Evolutionary conservation across 2,329 filamentous ascomycete species (phyloP).

Genomic region (Mariannaea sp.): DNA sequence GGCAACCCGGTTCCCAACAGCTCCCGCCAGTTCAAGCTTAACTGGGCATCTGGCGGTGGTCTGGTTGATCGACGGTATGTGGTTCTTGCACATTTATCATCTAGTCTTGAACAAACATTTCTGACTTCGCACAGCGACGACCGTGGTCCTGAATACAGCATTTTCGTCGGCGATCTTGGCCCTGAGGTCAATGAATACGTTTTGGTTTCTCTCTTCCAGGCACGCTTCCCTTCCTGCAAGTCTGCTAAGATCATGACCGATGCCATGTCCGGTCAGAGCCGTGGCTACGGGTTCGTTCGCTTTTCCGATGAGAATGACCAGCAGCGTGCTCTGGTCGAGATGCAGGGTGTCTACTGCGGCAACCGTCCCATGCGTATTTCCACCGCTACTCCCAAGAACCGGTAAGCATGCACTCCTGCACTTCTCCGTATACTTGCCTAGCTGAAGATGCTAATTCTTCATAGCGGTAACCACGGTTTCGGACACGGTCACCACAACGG

Average conservation of each 20-base stretch:
- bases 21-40: slow-evolving; percentile 94
- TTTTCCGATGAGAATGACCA: slow-evolving; percentile 96
- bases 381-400: slow-evolving; percentile 96
- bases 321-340: slow-evolving; percentile 93
- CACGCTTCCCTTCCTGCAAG: slow-evolving; percentile 95
- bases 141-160: slow-evolving; percentile 92
- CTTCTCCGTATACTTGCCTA: too few species aligned
- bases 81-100: slow-evolving; percentile 17
- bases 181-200: slow-evolving; percentile 99
- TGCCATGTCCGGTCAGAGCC: slow-evolving; percentile 95
- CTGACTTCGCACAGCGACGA: slow-evolving; percentile 71
- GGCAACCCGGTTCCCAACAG: slow-evolving; percentile 92
- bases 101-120: too few species aligned
- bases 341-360: slow-evolving; percentile 99
- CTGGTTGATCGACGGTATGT: slow-evolving; percentile 89
- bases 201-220: slow-evolving; percentile 94
- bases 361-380: slow-evolving; percentile 99
- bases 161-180: slow-evolving; percentile 97
- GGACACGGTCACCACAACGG: slow-evolving; percentile 49
- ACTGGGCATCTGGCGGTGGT: slow-evolving; percentile 97
- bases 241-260: slow-evolving; percentile 99
- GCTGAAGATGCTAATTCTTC: slow-evolving; percentile 9
- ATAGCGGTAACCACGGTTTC: slow-evolving; percentile 47
- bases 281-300: slow-evolving; percentile 96
- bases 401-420: too few species aligned